Evolutionary conservation across 345 rosid genomes (phyloP).

Genomic region (Diplotaxis tenuifolia): DNA sequence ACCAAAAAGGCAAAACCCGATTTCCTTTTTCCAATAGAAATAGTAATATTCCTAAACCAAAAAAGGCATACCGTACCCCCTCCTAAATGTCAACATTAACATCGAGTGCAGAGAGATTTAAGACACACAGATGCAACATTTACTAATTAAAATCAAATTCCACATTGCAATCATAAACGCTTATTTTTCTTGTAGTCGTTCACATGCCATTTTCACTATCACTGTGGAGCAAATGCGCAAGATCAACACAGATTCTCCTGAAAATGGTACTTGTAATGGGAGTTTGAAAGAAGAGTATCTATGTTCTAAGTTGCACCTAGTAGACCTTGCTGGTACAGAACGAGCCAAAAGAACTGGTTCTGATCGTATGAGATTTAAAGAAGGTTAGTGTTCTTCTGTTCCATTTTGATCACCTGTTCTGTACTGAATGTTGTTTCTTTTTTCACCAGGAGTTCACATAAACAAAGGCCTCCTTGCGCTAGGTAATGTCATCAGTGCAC

Average conservation of each 20-base stretch:
- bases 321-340: slow-evolving; percentile 99
- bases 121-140: no score
- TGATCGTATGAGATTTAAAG: slow-evolving; percentile 92
- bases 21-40: no score
- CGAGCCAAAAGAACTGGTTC: slow-evolving; percentile 98
- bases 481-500: no score
- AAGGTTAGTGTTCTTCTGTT: slow-evolving; percentile 54
- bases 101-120: no score
- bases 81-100: no score
- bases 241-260: slow-evolving; percentile 54
- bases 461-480: slow-evolving; percentile 98
- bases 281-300: slow-evolving; percentile 82
- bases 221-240: slow-evolving; percentile 92
- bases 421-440: no score
- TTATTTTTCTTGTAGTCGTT: slow-evolving; percentile 57
- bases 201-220: slow-evolving; percentile 98
- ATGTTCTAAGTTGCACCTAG: slow-evolving; percentile 95
- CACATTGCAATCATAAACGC: neutral
- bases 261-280: slow-evolving; percentile 53
- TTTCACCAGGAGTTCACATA: slow-evolving; percentile 91
- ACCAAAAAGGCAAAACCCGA: no score
- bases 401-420: no score
- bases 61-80: no score
- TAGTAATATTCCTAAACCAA: no score
- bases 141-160: no score